Evolutionary conservation across 2,329 filamentous ascomycete species (phyloP), one percentile per base, ranked within the genome.

Genomic region (Nigrospora osmanthi): DNA sequence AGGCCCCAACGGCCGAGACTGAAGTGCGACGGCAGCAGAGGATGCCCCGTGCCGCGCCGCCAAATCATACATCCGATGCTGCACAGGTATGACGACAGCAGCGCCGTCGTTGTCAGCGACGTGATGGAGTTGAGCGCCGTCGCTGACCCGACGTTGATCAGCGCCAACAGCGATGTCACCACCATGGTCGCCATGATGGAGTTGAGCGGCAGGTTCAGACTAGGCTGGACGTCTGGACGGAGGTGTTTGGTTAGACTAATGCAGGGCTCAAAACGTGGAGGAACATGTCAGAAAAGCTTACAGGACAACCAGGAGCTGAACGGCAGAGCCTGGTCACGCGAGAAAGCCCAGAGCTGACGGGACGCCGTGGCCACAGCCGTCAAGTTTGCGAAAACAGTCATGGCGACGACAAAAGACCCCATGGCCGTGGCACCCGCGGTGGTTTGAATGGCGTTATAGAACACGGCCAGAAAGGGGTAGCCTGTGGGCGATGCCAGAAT

Each of bases 1-100:
- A 64, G 50, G 1, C 72, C 72, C n/a, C 65, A 62, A 23, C 60
- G 59, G 16, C 74, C 75, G 1, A 77, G 64, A 0, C 54, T 50
- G 53, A 77, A 75, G 23, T 66, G 57, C 9, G 32, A 35, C 2
- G 54, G 58, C 0, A 65, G 66, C 0, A 71, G 53, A 0, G 58
- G 53, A 28, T 61, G 52, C 14, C 55, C 49, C 1, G 52, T 54
- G 32, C 69, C 41, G 5, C 68, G 62, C 42, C 60, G 59, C 48
- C 61, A 55, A 33, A 66, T 50, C 11, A 59, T 50, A 38, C 59
- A 59, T 37, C 60, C 58, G 40, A 63, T 60, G 17, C 56, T 59
- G 31, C 64, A 54, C 28, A 60, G 52, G 47, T 65, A 65, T 6
- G 59, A 63, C 15, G 52, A 54, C 47, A 63, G 54, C 17, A 65